These are phyloP conservation scores for Suillus variegatus DNA, from an alignment of 768 basidiomycete genomes.

Conservation along the genomic window DNA sequence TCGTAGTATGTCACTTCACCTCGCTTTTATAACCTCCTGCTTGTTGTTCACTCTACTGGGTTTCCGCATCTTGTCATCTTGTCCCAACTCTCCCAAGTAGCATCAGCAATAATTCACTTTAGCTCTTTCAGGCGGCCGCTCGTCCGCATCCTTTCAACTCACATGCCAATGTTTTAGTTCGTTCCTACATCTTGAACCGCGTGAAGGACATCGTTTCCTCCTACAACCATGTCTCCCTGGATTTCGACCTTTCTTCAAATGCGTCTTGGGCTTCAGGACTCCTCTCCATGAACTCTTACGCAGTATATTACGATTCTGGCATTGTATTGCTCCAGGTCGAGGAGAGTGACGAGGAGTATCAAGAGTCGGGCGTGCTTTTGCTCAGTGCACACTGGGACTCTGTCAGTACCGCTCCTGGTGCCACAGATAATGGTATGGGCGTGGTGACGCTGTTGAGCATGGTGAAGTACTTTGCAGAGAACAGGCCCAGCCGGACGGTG, in stretches of 20 bases:
- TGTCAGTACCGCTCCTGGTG: conserved; percentile 72
- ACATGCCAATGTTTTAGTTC: conserved; percentile 74
- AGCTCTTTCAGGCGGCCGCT: conserved; percentile 52
- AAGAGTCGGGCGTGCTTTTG: conserved; percentile 50
- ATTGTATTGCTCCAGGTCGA: conserved; percentile 69
- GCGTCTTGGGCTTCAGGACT: conserved; percentile 45
- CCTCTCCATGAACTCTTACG: conserved; percentile 19
- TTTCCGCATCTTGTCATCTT: too few relatives aligned
- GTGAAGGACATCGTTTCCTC: conserved; percentile 46
- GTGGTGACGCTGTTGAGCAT: conserved; percentile 67
- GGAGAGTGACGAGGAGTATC: conserved; percentile 43
- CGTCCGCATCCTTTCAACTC: conserved; percentile 80
- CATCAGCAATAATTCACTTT: neutral
- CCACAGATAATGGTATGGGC: conserved; percentile 80
- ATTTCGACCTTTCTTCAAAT: conserved; percentile 52
- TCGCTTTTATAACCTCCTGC: too few relatives aligned
- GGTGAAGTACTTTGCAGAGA: conserved; percentile 51
- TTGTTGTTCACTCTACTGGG: too few relatives aligned
- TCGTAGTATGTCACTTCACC: too few relatives aligned
- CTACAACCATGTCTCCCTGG: conserved; percentile 49
- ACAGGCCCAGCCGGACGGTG: conserved; percentile 58
- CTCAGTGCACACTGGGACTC: conserved; percentile 86
- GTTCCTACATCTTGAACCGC: conserved; percentile 56
- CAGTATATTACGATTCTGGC: conserved; percentile 62
- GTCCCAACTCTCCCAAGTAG: too few relatives aligned